Evolutionary conservation across 2,329 filamentous ascomycete species (phyloP), one percentile per base, ranked within the genome.

Genomic region (Trichocomaceae sp.): DNA sequence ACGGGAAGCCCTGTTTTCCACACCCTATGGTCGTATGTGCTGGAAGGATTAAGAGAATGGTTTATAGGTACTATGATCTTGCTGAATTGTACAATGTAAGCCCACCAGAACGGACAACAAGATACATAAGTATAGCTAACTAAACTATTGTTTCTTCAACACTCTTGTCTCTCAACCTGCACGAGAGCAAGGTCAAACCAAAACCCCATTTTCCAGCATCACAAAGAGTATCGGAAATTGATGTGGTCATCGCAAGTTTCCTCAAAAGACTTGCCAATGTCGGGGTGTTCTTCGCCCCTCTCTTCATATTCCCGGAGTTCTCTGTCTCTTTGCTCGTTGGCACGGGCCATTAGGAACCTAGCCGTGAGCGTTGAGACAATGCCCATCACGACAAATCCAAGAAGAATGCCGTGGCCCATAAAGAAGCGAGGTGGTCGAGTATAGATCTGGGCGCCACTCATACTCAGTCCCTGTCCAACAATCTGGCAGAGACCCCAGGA

Each of bases 221-320:
- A 41, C 41, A 44, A 20, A 44, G 41, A 9, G 20, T 44, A 44
- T 17, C 41, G 17, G n/a, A 44, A 44, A 44, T 64, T 42, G 19
- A 50, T 42, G 22, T 23, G 52, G 20, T 46, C 17, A 31, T 41
- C 35, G 39, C 20, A 45, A 20, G 19, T 4, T 31, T 37, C 23
- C 37, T 35, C 13, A 23, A 26, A 39, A 17, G 44, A 47, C 41
- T 37, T 41, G 37, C 15, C 37, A 57, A 52, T 55, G 19, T 59
- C 59, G 15, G 52, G 57, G 52, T 60, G 52, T 47, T 55, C 55
- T 8, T 59, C 57, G 22, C 47, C 45, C n/a, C 41, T 19, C 15
- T 44, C 41, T 19, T 19, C 41, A 44, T 22, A 44, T 7, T 44
- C 41, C 10, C 41, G 41, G 17, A 44, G 20, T 19, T 19, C 41